phyloP scores from a whole-genome alignment of 768 basidiomycete genomes.

The Cantharellus anzutake region DNA sequence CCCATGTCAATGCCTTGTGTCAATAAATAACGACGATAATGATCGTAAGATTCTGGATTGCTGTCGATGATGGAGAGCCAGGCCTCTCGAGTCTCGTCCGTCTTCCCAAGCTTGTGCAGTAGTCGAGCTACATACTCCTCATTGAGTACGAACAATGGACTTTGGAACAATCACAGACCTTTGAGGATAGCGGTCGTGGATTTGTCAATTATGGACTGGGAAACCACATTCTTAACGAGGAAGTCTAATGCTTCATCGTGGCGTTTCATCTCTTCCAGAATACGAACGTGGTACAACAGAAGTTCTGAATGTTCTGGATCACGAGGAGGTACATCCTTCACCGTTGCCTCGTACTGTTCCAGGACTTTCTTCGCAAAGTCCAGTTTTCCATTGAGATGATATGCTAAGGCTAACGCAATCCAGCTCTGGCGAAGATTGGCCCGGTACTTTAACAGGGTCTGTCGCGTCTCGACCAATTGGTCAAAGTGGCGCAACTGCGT shows the following conservation, averaged over 20 bases:
- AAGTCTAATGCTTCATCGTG: slow-evolving; percentile 21
- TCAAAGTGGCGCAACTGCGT: slow-evolving; percentile 73
- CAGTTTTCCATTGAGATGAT: slow-evolving; percentile 63
- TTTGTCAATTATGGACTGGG: slow-evolving; percentile 49
- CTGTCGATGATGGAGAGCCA: slow-evolving; percentile 69
- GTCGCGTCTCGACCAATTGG: slow-evolving; percentile 60
- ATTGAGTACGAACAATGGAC: background rate
- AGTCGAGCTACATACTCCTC: slow-evolving; percentile 40
- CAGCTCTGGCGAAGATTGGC: slow-evolving; percentile 77
- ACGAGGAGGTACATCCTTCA: slow-evolving; percentile 64
- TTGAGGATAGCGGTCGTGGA: slow-evolving; percentile 9
- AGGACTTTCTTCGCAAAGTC: slow-evolving; percentile 51
- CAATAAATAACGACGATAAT: slow-evolving; percentile 55
- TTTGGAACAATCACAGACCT: background rate
- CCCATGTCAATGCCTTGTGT: slow-evolving; percentile 49
- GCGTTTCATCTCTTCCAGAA: slow-evolving; percentile 51
- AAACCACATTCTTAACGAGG: slow-evolving; percentile 45
- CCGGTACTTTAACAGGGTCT: slow-evolving; percentile 57
- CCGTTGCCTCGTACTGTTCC: slow-evolving; percentile 45
- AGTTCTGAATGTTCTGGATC: slow-evolving; percentile 76
- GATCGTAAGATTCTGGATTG: slow-evolving; percentile 67
- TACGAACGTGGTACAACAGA: slow-evolving; percentile 50
- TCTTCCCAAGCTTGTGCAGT: slow-evolving; percentile 40
- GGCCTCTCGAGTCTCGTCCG: slow-evolving; percentile 55
- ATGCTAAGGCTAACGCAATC: slow-evolving; percentile 75